A percentile compares a stretch with the other conserved stretches of the same genome.
These are phyloP conservation scores for Setomelanomma holmii DNA, from an alignment of 2,329 filamentous ascomycete species.

Conservation along the genomic window DNA sequence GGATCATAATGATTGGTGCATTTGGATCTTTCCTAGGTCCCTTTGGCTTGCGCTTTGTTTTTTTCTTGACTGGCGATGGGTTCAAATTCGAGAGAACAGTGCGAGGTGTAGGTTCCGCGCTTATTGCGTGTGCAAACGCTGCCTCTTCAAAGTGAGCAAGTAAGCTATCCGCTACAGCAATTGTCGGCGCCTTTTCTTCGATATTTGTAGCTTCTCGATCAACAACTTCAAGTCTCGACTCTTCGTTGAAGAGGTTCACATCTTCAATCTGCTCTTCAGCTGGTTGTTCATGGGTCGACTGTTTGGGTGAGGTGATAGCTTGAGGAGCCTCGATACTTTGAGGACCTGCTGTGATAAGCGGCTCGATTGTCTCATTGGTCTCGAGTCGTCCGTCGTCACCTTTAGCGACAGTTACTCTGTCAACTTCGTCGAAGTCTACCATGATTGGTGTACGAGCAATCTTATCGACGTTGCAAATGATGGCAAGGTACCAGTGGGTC, in stretches of 20 bases:
- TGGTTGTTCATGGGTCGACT: not conserved
- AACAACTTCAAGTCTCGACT: conserved; percentile 25
- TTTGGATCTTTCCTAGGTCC: conserved; percentile 41
- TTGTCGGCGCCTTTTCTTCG: too few species aligned
- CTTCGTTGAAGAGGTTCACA: conserved; percentile 29
- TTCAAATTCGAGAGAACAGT: conserved; percentile 14
- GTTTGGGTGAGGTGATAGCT: too few species aligned
- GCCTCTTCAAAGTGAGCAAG: too few species aligned
- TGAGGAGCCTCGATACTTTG: not conserved
- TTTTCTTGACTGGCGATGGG: conserved; percentile 26
- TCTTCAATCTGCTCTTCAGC: conserved; percentile 15
- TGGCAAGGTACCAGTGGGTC: conserved; percentile 89
- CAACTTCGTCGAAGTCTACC: conserved; percentile 15
- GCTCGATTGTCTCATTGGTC: not conserved
- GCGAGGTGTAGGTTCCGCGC: not conserved
- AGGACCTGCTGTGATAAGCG: not conserved
- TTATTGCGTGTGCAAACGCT: not conserved
- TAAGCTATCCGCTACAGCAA: too few species aligned
- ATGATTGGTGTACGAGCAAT: conserved; percentile 53
- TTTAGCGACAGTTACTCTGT: not conserved
- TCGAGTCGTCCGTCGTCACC: not conserved
- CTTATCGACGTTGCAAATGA: conserved; percentile 86
- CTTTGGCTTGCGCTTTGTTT: conserved; percentile 24
- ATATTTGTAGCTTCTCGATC: conserved; percentile 20
- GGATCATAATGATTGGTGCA: conserved; percentile 75